Conservation (phyloP, 306 rosid species). For the Benincasa hispida region DNA sequence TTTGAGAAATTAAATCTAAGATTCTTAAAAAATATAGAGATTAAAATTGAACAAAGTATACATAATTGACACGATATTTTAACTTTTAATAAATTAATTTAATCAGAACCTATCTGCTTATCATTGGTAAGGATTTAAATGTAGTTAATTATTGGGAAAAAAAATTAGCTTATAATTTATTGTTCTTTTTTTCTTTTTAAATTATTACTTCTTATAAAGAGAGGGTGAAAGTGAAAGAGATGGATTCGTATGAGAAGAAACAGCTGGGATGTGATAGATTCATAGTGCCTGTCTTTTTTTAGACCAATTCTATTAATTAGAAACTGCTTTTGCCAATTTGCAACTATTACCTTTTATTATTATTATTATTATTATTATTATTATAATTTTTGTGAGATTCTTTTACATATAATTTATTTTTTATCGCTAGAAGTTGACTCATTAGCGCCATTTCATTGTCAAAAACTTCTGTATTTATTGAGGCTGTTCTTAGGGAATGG, state of each 20-base stretch:
- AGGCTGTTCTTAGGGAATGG: background rate
- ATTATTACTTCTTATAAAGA: too few relatives aligned
- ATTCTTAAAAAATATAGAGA: too few relatives aligned
- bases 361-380: background rate
- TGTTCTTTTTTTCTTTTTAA: background rate
- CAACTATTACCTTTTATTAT: too few relatives aligned
- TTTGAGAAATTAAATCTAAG: too few relatives aligned
- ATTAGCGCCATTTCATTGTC: background rate
- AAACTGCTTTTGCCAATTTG: background rate
- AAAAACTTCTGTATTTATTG: conserved; percentile 2
- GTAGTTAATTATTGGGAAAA: background rate
- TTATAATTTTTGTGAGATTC: background rate
- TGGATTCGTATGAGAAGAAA: background rate
- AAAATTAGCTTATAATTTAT: background rate
- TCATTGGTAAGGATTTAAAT: background rate
- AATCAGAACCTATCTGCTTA: background rate
- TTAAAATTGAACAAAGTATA: too few relatives aligned
- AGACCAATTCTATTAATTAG: background rate
- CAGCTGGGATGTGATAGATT: conserved; percentile 9
- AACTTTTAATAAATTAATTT: background rate
- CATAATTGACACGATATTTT: too few relatives aligned
- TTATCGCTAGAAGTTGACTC: background rate
- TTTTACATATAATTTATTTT: background rate
- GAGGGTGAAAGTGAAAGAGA: background rate
- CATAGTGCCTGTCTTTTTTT: background rate